Evolutionary conservation across 352 stramenopile species (phyloP).

Genomic region (Pythium guiyangense): DNA sequence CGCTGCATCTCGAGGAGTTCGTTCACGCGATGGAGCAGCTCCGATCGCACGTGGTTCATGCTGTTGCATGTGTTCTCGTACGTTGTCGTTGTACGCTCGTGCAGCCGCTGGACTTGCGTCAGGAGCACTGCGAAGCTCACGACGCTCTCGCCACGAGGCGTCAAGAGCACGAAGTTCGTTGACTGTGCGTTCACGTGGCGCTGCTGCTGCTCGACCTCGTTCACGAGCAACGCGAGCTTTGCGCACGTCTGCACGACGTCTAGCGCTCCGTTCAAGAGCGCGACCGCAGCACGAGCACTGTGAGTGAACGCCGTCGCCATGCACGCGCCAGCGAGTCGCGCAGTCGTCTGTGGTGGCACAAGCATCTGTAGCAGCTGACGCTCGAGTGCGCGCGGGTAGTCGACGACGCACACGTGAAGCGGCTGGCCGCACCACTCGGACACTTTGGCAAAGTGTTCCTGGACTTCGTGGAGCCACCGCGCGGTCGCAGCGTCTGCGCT

Average conservation of each 20-base stretch:
- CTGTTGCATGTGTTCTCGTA: background rate
- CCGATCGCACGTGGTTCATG: background rate
- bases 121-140: conserved; percentile 9
- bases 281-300: too few relatives aligned
- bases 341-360: background rate
- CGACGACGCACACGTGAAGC: conserved; percentile 11
- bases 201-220: conserved; percentile 1
- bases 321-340: conserved; percentile 6
- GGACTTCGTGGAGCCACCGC: conserved; percentile 8
- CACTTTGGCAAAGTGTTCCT: conserved; percentile 3
- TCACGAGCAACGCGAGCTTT: conserved; percentile 13
- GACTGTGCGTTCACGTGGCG: too few relatives aligned
- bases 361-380: background rate
- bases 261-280: background rate
- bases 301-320: too few relatives aligned
- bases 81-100: background rate
- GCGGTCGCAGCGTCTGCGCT: background rate
- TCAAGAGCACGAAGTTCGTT: background rate
- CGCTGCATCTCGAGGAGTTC: conserved; percentile 4
- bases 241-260: conserved; percentile 2
- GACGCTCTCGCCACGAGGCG: background rate
- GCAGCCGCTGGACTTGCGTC: conserved; percentile 3
- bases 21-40: background rate
- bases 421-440: background rate
- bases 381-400: conserved; percentile 4